A percentile compares a stretch with the other conserved stretches of the same genome.
Evolutionary conservation across 371 early-diverging fungal species (phyloP).

Genomic region (Parasitella parasitica): DNA sequence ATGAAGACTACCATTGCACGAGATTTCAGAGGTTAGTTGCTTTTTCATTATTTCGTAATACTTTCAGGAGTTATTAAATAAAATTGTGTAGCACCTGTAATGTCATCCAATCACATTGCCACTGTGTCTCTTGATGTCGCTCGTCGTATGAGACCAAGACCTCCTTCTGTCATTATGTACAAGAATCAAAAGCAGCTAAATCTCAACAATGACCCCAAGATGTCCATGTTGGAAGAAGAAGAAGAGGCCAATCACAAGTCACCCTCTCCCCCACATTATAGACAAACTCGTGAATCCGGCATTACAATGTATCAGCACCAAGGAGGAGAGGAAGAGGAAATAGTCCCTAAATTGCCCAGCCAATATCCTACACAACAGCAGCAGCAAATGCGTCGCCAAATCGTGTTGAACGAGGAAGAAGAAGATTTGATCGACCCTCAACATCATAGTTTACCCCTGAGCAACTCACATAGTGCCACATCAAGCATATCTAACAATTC

Average conservation of each 20-base stretch:
- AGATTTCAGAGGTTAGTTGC: slow-evolving; percentile 44
- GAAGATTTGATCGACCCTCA: slow-evolving; percentile 37
- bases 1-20: slow-evolving; percentile 76
- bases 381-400: neutral
- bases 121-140: slow-evolving; percentile 66
- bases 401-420: slow-evolving; percentile 21
- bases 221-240: slow-evolving; percentile 32
- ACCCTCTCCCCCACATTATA: slow-evolving; percentile 10
- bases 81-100: slow-evolving; percentile 54
- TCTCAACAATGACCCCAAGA: slow-evolving; percentile 17
- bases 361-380: neutral
- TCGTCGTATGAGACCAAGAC: slow-evolving; percentile 63
- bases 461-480: slow-evolving; percentile 8
- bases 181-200: slow-evolving; percentile 29
- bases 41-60: neutral
- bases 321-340: neutral
- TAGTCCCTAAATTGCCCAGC: neutral
- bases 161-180: slow-evolving; percentile 60
- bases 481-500: slow-evolving; percentile 11
- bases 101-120: slow-evolving; percentile 66
- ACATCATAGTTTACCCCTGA: slow-evolving; percentile 18
- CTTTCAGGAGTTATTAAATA: neutral
- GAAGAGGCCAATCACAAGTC: slow-evolving; percentile 2
- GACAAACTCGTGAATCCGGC: slow-evolving; percentile 28
- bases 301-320: slow-evolving; percentile 10